These are phyloP conservation scores for Phialophora macrospora DNA, from an alignment of 2,329 filamentous ascomycete genomes.

Conservation along the genomic window DNA sequence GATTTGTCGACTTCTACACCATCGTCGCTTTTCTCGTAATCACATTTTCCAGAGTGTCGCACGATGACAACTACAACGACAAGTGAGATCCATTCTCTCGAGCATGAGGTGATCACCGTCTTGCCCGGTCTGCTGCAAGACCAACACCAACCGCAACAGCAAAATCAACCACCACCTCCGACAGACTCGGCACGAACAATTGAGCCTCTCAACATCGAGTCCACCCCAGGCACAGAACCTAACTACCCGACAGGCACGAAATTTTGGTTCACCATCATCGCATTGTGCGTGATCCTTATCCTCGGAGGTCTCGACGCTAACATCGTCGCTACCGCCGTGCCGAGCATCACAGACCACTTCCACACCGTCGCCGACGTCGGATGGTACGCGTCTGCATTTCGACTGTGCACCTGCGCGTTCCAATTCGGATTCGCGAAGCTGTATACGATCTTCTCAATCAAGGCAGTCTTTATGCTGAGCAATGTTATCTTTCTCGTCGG, in stretches of 20 bases:
- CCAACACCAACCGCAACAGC: background rate
- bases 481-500: constrained; percentile 43
- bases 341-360: constrained; percentile 36
- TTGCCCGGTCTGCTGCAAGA: background rate
- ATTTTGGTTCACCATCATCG: constrained; percentile 3
- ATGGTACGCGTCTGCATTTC: constrained; percentile 37
- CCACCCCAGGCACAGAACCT: background rate
- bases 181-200: background rate
- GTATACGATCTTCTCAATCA: constrained; percentile 31
- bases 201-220: background rate
- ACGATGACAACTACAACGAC: background rate
- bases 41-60: background rate
- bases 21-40: background rate
- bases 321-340: constrained; percentile 37
- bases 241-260: background rate
- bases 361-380: constrained; percentile 36
- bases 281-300: background rate
- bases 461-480: constrained; percentile 40
- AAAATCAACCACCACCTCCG: background rate
- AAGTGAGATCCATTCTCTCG: background rate
- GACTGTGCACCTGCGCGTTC: constrained; percentile 8
- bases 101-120: background rate
- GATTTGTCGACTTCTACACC: too few relatives aligned
- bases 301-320: constrained; percentile 30
- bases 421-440: constrained; percentile 32